These are phyloP conservation scores for Mariannaea elegans DNA, from an alignment of 2,329 filamentous ascomycete genomes.

Conservation along the genomic window DNA sequence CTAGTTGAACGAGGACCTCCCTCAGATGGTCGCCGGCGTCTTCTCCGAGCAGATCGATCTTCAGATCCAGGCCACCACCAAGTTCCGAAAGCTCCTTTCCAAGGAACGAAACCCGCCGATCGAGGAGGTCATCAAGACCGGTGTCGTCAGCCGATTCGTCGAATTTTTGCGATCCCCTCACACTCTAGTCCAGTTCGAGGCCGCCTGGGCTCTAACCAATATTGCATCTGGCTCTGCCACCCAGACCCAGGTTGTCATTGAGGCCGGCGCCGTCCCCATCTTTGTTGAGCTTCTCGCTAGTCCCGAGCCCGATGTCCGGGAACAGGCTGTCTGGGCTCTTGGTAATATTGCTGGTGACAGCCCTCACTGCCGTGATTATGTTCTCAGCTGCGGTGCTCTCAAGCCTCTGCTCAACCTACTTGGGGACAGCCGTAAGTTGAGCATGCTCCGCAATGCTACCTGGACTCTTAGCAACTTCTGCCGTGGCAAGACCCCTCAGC, in stretches of 20 bases:
- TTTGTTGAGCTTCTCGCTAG: slow-evolving; percentile 96
- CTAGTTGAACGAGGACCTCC: slow-evolving; percentile 96
- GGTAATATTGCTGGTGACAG: slow-evolving; percentile 99
- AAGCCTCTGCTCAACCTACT: slow-evolving; percentile 89
- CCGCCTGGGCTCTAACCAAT: slow-evolving; percentile 98
- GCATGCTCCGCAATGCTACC: slow-evolving; percentile 98
- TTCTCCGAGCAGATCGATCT: slow-evolving; percentile 99
- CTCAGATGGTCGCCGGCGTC: slow-evolving; percentile 96
- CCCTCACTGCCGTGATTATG: slow-evolving; percentile 96
- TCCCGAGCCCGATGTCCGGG: slow-evolving; percentile 95
- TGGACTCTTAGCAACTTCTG: slow-evolving; percentile 99
- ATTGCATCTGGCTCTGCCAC: slow-evolving; percentile 97
- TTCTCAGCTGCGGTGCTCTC: slow-evolving; percentile 88
- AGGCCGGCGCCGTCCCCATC: slow-evolving; percentile 96
- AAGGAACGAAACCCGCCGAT: slow-evolving; percentile 99
- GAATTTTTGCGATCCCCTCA: slow-evolving; percentile 98
- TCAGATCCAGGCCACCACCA: slow-evolving; percentile 97
- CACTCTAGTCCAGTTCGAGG: slow-evolving; percentile 98
- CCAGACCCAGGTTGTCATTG: slow-evolving; percentile 98
- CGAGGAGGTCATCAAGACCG: slow-evolving; percentile 99
- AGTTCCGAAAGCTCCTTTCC: slow-evolving; percentile 96
- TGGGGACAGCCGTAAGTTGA: slow-evolving; percentile 97
- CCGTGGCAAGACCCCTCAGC: slow-evolving; percentile 98
- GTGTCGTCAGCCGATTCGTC: slow-evolving; percentile 96
- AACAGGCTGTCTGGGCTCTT: slow-evolving; percentile 98